Evolutionary conservation across 2,329 filamentous ascomycete species (phyloP), one percentile per base, ranked within the genome.

Genomic region (Lojkania enalia): DNA sequence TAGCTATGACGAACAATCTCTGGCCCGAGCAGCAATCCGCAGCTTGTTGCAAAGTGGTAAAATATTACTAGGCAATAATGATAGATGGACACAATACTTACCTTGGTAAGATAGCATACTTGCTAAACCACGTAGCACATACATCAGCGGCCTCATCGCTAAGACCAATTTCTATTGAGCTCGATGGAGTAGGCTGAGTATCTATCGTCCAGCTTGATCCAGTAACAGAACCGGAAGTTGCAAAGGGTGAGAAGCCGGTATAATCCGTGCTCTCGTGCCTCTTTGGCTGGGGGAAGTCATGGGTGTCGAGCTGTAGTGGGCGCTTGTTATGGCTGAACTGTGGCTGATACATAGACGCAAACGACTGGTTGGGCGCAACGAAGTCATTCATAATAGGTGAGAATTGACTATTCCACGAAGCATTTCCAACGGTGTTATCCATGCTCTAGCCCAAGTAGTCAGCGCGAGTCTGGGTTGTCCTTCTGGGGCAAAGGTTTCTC

Each of bases 91-190:
- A n/a, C 23, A 27, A 20, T 19, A 21, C 25, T 15, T 49, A 61
- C 59, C 47, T 58, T 15, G 66, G 66, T 31, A 70, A 46, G 4
- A 67, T 54, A n/a, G 58, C 60, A 48, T 65, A 70, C 37, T 68
- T 67, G 51, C 61, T 64, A 47, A 69, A 70, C 66, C 66, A 70
- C 18, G 57, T 67, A 4, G 65, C 60, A 45, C 66, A 70, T 14
- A 70, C 58, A 42, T 70, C 66, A 19, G 63, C 65, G 21, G 66
- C 66, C 33, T 70, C 63, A 44, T 70, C 66, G 16, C 55, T 61
- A 5, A 70, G 54, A 2, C 64, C 65, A 19, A 61, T 50, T 9
- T 57, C 55, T 5, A 46, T 41, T 16, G 45, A 44, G n/a, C 49
- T 58, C 16, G 57, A 45, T 12, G 54, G 52, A 9, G 57, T 60